A percentile compares a stretch with the other conserved stretches of the same genome.
phyloP scores from a whole-genome alignment of 495 filamentous ascomycete species.

The Trichoderma parareesei region DNA sequence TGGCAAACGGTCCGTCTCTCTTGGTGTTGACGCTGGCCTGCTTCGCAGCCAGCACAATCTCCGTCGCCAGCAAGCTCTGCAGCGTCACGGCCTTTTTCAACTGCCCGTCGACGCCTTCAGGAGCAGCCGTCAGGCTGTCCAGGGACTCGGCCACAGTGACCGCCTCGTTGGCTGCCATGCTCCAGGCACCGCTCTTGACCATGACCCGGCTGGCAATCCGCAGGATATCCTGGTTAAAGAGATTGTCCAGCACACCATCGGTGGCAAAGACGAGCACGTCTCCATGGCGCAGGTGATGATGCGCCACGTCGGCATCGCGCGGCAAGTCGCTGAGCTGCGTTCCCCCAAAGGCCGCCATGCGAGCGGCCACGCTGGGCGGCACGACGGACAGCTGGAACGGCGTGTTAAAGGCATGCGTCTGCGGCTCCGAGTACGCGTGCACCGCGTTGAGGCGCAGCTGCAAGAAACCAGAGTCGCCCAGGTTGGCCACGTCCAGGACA shows the following conservation, averaged over 20 bases:
- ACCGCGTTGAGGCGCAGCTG: conserved; percentile 76
- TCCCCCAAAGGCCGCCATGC: conserved; percentile 76
- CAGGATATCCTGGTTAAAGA: conserved; percentile 82
- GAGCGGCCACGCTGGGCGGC: conserved; percentile 65
- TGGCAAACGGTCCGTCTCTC: conserved; percentile 86
- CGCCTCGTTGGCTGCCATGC: conserved; percentile 44
- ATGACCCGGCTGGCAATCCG: conserved; percentile 69
- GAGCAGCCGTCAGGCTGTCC: conserved; percentile 36
- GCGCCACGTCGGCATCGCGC: conserved; percentile 70
- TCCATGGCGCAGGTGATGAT: conserved; percentile 70
- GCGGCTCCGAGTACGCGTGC: conserved; percentile 69
- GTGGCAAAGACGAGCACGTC: conserved; percentile 88
- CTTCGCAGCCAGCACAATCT: conserved; percentile 75
- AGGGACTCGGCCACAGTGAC: conserved; percentile 52
- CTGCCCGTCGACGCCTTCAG: conserved; percentile 23
- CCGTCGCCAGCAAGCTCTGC: conserved; percentile 68
- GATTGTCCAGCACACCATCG: conserved; percentile 94
- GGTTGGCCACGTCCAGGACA: conserved; percentile 75
- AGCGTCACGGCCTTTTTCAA: conserved; percentile 35
- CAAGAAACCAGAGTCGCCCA: conserved; percentile 96
- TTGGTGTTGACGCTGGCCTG: conserved; percentile 67
- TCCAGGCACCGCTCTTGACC: conserved; percentile 66
- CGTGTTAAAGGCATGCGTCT: conserved; percentile 96
- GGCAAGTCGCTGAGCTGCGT: conserved; percentile 71
- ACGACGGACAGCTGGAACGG: conserved; percentile 90